Evolutionary conservation across 176 grass and related monocot species (phyloP).

Genomic region (Juncus effusus): DNA sequence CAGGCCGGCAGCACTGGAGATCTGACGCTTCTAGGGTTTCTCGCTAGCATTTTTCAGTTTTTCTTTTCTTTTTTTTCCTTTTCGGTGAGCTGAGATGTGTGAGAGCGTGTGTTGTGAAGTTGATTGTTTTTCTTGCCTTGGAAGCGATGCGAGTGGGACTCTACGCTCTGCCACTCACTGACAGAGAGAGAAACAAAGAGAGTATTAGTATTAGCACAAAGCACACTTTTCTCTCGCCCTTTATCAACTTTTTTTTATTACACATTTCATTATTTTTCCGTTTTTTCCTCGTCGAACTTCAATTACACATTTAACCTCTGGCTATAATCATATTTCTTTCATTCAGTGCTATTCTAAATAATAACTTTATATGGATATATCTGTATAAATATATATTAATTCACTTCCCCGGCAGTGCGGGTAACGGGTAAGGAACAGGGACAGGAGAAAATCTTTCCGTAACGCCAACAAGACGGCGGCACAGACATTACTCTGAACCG

Average conservation of each 20-base stretch:
- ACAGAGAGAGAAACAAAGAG: constrained; percentile 9
- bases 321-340: not conserved
- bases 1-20: constrained; percentile 24
- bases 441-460: no score
- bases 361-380: no score
- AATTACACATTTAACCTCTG: not conserved
- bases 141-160: constrained; percentile 48
- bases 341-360: no score
- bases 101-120: constrained; percentile 36
- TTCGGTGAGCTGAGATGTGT: constrained; percentile 24
- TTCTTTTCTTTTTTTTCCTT: constrained; percentile 36
- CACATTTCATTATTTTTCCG: not conserved
- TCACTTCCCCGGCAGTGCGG: no score
- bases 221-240: constrained; percentile 11
- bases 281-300: constrained; percentile 4
- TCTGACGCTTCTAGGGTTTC: constrained; percentile 30
- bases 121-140: constrained; percentile 58
- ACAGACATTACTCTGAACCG: no score
- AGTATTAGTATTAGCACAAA: constrained; percentile 36
- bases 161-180: constrained; percentile 19
- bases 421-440: no score
- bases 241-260: constrained; percentile 21
- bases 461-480: no score
- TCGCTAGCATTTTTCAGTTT: constrained; percentile 44
- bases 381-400: no score